Evolutionary conservation across 805 yeast species (phyloP), one percentile per base, ranked within the genome.

Genomic region (Debaryomyces castellii): DNA sequence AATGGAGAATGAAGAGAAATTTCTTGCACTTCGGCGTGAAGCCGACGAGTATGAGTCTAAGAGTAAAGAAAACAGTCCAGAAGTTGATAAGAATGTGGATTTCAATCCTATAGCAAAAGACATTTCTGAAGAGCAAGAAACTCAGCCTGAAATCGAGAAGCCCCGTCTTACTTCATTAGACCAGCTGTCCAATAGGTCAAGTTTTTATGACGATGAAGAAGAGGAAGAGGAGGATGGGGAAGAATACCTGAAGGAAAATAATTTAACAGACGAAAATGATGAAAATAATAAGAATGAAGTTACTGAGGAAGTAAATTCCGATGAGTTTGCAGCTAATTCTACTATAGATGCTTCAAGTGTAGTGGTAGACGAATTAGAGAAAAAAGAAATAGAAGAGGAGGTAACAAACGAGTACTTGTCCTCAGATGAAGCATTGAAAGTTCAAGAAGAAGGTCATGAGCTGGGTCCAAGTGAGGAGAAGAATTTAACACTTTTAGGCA

Each of bases 291-390:
- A 48, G 10, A 49, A 53, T 21, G 49, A 49, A 18, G 41, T 48
- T 10, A 42, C 21, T 18, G 44, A 48, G 9, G 51, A 42, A 18
- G 44, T 41, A 5, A 45, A 43, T 25, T 43, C 51, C 11, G 52
- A 47, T 17, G 14, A 12, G 12, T 12, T 16, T 4, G 3, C 20
- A 4, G 38, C 38, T 8, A 21, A 35, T 35, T 32, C 47, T 6
- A 43, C 63, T 11, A 58, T 63, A 24, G 59, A 63, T 40, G 59
- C 62, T 1, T 46, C 56, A 2, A 49, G 50, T 9, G 51, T 59
- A 4, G 52, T 53, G 12, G 66, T 58, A 1, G 67, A 63, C 45
- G 67, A 61, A 38, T 40, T 57, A 7, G 66, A 62, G 33, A 44
- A 51, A 40, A 34, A 45, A 47, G 41, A 52, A 30, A 39, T 35